Evolutionary conservation across 108 stramenopile species (phyloP), one percentile per base, ranked within the genome.

Genomic region (Discostella pseudostelligera): DNA sequence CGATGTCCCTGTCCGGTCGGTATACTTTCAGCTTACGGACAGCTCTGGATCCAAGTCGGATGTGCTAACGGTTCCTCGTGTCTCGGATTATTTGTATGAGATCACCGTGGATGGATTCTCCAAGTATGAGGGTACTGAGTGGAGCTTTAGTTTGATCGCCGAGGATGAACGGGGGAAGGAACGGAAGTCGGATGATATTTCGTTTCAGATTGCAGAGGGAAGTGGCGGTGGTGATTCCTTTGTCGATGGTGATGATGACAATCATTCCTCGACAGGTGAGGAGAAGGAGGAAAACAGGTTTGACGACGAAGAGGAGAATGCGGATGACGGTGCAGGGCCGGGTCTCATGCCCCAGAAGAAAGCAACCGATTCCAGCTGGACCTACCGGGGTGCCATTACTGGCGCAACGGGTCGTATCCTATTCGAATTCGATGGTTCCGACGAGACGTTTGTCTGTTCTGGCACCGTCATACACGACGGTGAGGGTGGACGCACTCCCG

Each of bases 391-490:
- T 17, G 59, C 50, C 42, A 65, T 74, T 11, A 64, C 70, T 20
- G 48, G 26, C 0, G 56, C 69, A 16, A 65, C 63, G 20, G 74
- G 74, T 10, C 47, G 69, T 10, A 76, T 76, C 24, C 42, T 76
- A 11, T 76, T 76, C 43, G 56, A 70, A 49, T 70, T 76, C 53
- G 43, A 65, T 32, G 56, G 62, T n/a, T 26, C 28, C 0, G 55
- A 39, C 35, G 44, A 65, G 17, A 70, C 70, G 2, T 70, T 48
- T 50, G 69, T 76, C 8, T 76, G 74, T 36, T 58, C 69, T 19
- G 74, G 74, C 50, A 76, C 69, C 5, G 69, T 76, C 0, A 35
- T 76, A 9, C 35, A 48, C 16, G 74, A 76, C 36, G 69, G 63
- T n/a, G 28, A 46, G 19, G 37, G 25, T 21, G 65, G 65, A 1